Evolutionary conservation across 768 basidiomycete species (phyloP).

Genomic region (Amanita pseudoporphyria): DNA sequence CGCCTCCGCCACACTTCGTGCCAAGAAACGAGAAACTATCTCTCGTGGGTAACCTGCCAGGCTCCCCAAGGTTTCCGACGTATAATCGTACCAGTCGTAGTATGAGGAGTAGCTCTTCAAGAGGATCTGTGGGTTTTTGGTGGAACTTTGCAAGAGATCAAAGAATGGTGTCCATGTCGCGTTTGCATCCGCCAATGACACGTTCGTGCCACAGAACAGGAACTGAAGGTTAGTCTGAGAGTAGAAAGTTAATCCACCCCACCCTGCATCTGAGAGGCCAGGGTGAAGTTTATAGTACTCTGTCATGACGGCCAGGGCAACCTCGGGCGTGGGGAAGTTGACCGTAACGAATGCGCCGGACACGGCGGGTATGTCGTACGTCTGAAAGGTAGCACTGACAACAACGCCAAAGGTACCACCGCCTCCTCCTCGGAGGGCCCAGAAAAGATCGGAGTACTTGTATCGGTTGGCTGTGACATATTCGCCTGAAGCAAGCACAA

Average conservation of each 20-base stretch:
- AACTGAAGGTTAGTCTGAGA: not conserved
- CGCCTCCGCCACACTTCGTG: constrained; percentile 18
- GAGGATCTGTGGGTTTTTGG: no score
- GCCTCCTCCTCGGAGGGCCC: no score
- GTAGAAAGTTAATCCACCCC: not conserved
- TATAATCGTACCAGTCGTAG: not conserved
- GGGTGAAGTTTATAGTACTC: not conserved
- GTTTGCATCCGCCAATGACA: not conserved
- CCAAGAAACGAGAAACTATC: constrained; percentile 21
- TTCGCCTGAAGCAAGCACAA: no score
- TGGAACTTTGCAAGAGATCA: no score
- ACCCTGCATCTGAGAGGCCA: not conserved
- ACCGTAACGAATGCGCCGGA: no score
- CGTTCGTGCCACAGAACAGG: not conserved
- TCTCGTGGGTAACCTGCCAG: not conserved
- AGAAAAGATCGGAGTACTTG: no score
- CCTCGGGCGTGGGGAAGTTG: not conserved
- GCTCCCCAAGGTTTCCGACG: not conserved
- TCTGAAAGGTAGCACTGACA: constrained; percentile 35
- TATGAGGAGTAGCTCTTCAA: not conserved
- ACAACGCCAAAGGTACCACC: constrained; percentile 38
- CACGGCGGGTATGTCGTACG: constrained; percentile 28
- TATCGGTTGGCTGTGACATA: constrained; percentile 29
- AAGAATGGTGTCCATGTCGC: no score
- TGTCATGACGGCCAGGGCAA: not conserved